Percentiles rank a stretch among this genome's conserved stretches.
Evolutionary conservation across 192 early-diverging fungal genomes (phyloP).

Genomic region (Entomortierella beljakovae): DNA sequence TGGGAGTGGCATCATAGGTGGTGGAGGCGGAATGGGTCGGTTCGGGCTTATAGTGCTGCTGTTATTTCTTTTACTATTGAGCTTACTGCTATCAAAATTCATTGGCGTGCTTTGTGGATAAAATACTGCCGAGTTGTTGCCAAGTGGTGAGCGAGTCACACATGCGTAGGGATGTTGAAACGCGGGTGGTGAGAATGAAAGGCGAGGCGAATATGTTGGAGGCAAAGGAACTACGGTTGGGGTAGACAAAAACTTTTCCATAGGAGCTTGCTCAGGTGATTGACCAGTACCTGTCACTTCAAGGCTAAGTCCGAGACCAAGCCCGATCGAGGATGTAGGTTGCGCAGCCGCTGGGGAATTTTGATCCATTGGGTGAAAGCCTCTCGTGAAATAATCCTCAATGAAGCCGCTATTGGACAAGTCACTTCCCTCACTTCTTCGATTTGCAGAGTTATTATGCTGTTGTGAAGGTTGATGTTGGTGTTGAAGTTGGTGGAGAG

Average conservation of each 20-base stretch:
- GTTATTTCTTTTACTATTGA: background rate
- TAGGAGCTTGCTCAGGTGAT: constrained; percentile 2
- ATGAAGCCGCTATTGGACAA: constrained; percentile 3
- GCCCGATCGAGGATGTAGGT: background rate
- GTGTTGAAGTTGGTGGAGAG: background rate
- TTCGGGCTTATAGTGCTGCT: background rate
- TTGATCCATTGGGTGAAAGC: background rate
- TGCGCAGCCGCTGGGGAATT: background rate
- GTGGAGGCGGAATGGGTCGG: constrained; percentile 6
- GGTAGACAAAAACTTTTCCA: constrained; percentile 13
- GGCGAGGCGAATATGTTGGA: constrained; percentile 9
- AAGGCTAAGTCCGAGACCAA: constrained; percentile 14
- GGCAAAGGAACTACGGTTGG: background rate
- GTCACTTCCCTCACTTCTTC: constrained; percentile 15
- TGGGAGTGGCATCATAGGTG: constrained; percentile 31
- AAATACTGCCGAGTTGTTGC: background rate
- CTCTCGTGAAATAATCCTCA: constrained; percentile 21
- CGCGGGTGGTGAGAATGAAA: background rate
- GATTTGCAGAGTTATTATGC: background rate
- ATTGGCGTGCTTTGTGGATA: background rate
- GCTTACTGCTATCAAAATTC: background rate
- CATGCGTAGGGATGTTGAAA: background rate
- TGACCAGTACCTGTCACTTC: constrained; percentile 13
- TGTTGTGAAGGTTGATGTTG: constrained; percentile 5
- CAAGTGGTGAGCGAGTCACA: background rate